These are phyloP conservation scores for Hemerocallis citrina DNA, from an alignment of 106 monocot genomes.

Conservation along the genomic window DNA sequence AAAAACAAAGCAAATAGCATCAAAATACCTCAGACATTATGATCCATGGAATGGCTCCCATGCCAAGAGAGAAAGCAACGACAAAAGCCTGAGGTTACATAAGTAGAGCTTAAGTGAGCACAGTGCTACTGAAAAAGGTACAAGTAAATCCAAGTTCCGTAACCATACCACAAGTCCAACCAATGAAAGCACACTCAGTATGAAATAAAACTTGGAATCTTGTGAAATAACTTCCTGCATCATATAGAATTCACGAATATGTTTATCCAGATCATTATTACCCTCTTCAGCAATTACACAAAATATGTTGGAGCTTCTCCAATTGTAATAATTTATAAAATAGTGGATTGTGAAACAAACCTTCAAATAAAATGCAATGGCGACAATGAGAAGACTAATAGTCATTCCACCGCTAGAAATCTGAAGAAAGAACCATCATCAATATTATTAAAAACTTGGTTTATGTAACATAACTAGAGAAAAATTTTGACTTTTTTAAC, in stretches of 20 bases:
- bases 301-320: background rate
- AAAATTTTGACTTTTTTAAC: constrained; percentile 7
- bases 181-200: constrained; percentile 61
- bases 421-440: constrained; percentile 22
- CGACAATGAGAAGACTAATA: constrained; percentile 65
- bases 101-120: constrained; percentile 8
- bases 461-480: background rate
- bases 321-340: background rate
- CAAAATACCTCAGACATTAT: constrained; percentile 91
- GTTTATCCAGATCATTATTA: background rate
- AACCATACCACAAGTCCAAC: constrained; percentile 75
- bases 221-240: constrained; percentile 37
- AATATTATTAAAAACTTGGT: background rate
- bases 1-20: constrained; percentile 2
- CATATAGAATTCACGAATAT: constrained; percentile 9
- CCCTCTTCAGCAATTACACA: background rate
- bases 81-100: constrained; percentile 52
- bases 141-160: background rate
- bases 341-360: constrained; percentile 17
- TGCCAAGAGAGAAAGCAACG: constrained; percentile 76
- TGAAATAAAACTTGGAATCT: constrained; percentile 37
- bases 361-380: constrained; percentile 71
- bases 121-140: background rate
- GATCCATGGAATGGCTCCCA: constrained; percentile 94
- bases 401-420: constrained; percentile 75